Evolutionary conservation across 2,329 filamentous ascomycete species (phyloP).

Genomic region (Aspergillus sp.): DNA sequence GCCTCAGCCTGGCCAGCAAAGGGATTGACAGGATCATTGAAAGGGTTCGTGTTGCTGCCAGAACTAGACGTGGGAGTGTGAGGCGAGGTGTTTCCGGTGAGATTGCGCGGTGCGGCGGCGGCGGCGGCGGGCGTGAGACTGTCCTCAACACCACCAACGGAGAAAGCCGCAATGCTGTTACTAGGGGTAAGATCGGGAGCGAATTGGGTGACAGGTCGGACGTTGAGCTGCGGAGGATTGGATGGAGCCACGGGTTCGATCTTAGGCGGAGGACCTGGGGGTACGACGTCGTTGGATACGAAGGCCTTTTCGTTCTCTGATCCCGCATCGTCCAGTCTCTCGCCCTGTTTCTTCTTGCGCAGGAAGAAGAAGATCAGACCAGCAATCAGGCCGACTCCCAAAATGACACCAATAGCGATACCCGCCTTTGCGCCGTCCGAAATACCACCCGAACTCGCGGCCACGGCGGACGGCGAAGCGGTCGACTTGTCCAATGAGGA

Average conservation of each 20-base stretch:
- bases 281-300: constrained; percentile 28
- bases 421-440: constrained; percentile 67
- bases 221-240: constrained; percentile 74
- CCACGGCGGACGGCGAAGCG: constrained; percentile 24
- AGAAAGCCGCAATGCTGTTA: constrained; percentile 25
- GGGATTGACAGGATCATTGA: constrained; percentile 64
- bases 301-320: constrained; percentile 64
- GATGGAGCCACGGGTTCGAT: constrained; percentile 40
- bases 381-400: constrained; percentile 65
- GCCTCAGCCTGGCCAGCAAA: constrained; percentile 65
- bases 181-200: constrained; percentile 61
- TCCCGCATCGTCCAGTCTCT: constrained; percentile 46
- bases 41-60: constrained; percentile 42
- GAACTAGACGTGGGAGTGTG: constrained; percentile 40
- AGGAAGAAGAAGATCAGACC: constrained; percentile 71
- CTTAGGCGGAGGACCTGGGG: constrained; percentile 37
- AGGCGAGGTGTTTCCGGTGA: constrained; percentile 34
- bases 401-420: constrained; percentile 77
- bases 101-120: constrained; percentile 30
- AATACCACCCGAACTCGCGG: constrained; percentile 37
- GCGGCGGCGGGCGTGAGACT: constrained; percentile 11
- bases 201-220: constrained; percentile 83
- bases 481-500: constrained; percentile 19
- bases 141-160: constrained; percentile 15
- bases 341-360: constrained; percentile 66